A percentile compares a stretch with the other conserved stretches of the same genome.
Conservation (phyloP, 139 green algal genomes). For the Protoeuglena noctilucae region DNA sequence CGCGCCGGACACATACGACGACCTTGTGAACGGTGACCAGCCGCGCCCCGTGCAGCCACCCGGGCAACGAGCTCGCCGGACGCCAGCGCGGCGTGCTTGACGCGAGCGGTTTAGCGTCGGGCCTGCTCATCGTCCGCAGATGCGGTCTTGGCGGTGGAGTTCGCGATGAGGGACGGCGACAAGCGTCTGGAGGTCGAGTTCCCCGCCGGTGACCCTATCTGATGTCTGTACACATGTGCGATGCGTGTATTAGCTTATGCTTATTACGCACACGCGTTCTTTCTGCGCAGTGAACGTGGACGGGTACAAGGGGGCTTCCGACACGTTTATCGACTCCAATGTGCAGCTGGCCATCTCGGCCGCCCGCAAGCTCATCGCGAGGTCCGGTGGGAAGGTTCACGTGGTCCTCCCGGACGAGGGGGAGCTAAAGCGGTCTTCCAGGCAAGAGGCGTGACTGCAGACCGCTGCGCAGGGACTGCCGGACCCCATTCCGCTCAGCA, state of each 20-base stretch:
- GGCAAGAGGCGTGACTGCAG: conserved; percentile 41
- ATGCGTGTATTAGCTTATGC: conserved; percentile 2
- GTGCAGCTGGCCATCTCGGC: conserved; percentile 61
- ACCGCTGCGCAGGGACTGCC: no score
- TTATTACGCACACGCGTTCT: background rate
- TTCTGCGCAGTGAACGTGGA: background rate
- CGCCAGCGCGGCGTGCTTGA: no score
- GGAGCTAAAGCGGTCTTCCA: conserved; percentile 55
- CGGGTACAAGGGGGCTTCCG: conserved; percentile 66
- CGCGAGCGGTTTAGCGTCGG: no score
- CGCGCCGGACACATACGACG: conserved; percentile 41
- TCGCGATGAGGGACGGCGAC: conserved; percentile 42
- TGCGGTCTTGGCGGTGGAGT: conserved; percentile 32
- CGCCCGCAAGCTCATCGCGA: conserved; percentile 27
- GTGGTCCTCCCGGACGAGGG: conserved; percentile 62
- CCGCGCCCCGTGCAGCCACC: no score
- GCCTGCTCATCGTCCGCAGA: no score
- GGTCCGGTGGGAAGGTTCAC: conserved; percentile 40
- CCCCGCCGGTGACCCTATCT: conserved; percentile 39
- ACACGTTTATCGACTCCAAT: conserved; percentile 82
- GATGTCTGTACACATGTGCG: background rate
- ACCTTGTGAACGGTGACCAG: conserved; percentile 53
- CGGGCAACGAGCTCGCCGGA: no score
- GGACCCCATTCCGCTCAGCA: no score
- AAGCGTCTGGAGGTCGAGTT: conserved; percentile 77